A percentile compares a stretch with the other conserved stretches of the same genome.
These are phyloP conservation scores for Meyerozyma carpophila DNA, from an alignment of 1,139 yeast genomes.

Conservation along the genomic window DNA sequence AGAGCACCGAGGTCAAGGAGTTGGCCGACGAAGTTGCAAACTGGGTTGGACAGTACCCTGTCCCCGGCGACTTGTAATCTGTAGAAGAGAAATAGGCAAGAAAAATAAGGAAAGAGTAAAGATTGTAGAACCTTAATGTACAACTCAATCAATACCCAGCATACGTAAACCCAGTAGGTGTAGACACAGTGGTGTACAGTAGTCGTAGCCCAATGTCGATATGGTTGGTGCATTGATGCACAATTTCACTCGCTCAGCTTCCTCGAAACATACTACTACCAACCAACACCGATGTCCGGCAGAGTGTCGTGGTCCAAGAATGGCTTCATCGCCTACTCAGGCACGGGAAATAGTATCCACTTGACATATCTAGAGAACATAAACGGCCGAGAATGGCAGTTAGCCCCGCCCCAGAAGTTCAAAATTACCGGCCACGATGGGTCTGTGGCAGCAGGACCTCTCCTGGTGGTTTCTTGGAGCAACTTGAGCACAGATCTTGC, in stretches of 20 bases:
- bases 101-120: too few species aligned
- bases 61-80: slow-evolving; percentile 62
- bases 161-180: too few species aligned
- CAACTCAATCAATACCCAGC: too few species aligned
- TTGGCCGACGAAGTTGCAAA: slow-evolving; percentile 56
- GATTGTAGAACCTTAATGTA: too few species aligned
- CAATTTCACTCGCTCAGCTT: not conserved
- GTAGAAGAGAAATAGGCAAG: too few species aligned
- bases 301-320: slow-evolving; percentile 66
- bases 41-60: slow-evolving; percentile 70
- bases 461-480: slow-evolving; percentile 41
- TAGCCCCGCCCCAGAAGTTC: slow-evolving; percentile 49
- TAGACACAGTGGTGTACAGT: too few species aligned
- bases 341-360: slow-evolving; percentile 27
- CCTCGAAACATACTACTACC: not conserved
- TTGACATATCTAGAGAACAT: slow-evolving; percentile 60
- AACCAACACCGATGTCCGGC: not conserved
- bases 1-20: slow-evolving; percentile 50
- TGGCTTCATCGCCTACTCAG: slow-evolving; percentile 64
- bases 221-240: not conserved
- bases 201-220: too few species aligned
- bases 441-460: slow-evolving; percentile 23
- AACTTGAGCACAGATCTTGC: slow-evolving; percentile 51
- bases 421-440: slow-evolving; percentile 29
- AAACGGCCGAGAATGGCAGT: slow-evolving; percentile 62